These are phyloP conservation scores for Myrica gale DNA, from an alignment of 306 rosid species.

Conservation along the genomic window DNA sequence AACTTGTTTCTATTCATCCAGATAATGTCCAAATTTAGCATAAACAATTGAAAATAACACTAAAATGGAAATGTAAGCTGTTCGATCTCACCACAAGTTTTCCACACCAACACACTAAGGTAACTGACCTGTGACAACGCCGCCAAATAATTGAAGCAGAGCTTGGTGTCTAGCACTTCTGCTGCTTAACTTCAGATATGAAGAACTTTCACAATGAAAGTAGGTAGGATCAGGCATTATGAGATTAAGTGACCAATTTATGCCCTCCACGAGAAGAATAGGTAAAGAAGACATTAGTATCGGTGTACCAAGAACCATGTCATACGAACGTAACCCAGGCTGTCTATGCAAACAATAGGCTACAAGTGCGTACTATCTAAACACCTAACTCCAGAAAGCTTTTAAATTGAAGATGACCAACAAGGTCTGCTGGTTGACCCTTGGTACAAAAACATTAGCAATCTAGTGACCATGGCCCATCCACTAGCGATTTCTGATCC, in stretches of 20 bases:
- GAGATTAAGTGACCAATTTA: neutral
- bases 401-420: neutral
- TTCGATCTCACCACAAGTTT: no score
- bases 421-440: slow-evolving; percentile 1
- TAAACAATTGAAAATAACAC: no score
- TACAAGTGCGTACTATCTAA: neutral
- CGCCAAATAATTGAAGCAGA: neutral
- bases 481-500: neutral
- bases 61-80: no score
- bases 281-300: neutral
- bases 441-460: slow-evolving; percentile 3
- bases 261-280: neutral
- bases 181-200: neutral
- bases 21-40: no score
- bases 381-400: neutral
- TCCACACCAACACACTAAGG: neutral
- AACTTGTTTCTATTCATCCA: no score
- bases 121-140: neutral
- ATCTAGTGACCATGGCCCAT: slow-evolving; percentile 7
- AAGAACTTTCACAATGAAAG: neutral
- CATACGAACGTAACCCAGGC: neutral
- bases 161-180: neutral
- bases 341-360: slow-evolving; percentile 7
- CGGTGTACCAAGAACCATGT: neutral
- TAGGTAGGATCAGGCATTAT: neutral